Conservation (phyloP, 345 rosid species). For the Gossypium thurberi region DNA sequence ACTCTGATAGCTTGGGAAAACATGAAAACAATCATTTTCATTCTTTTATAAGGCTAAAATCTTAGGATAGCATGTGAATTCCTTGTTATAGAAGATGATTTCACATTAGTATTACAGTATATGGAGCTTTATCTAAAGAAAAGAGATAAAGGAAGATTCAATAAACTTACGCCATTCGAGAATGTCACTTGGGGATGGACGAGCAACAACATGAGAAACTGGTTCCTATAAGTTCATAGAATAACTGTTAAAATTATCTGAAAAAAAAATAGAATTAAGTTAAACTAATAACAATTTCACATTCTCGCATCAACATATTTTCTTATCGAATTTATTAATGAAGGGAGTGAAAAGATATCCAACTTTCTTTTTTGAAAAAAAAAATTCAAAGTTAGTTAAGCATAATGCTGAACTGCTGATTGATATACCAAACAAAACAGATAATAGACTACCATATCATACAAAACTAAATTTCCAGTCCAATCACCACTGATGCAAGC, state of each 20-base stretch:
- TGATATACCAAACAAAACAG: neutral
- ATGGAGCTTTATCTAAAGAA: neutral
- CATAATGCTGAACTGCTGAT: neutral
- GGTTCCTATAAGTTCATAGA: conserved; percentile 66
- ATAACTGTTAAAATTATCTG: conserved; percentile 6
- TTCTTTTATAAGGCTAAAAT: neutral
- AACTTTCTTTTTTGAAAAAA: neutral
- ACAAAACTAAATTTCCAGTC: neutral
- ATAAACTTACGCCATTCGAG: conserved; percentile 95
- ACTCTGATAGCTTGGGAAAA: neutral
- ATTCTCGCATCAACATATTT: neutral
- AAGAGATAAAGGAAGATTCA: conserved; percentile 2
- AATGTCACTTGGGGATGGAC: conserved; percentile 85
- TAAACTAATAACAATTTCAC: neutral
- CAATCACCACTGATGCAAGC: neutral
- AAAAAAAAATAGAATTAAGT: neutral
- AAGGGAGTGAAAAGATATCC: neutral
- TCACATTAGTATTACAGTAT: neutral
- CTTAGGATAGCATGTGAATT: neutral
- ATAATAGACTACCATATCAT: neutral
- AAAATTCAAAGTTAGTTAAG: neutral
- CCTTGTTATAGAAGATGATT: neutral
- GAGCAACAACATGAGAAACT: conserved; percentile 83
- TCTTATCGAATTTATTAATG: neutral
- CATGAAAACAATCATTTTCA: conserved; percentile 5